A percentile compares a stretch with the other conserved stretches of the same genome.
These are phyloP conservation scores for Globisporangium cystogenes DNA, from an alignment of 352 stramenopile genomes.

Conservation along the genomic window DNA sequence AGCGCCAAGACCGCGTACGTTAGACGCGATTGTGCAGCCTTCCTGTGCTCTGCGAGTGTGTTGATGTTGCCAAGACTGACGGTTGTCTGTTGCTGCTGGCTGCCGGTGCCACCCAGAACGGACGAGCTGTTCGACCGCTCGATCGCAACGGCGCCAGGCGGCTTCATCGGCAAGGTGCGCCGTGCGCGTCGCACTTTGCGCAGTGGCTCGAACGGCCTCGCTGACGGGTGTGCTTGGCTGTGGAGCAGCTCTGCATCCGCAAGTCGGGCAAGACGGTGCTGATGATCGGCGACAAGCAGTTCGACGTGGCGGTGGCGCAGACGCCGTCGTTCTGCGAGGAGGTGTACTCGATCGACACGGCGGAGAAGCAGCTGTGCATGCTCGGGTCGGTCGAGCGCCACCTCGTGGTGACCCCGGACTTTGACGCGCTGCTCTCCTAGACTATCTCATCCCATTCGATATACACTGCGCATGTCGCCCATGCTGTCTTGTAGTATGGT, in stretches of 20 bases:
- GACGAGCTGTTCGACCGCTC: conserved; percentile 68
- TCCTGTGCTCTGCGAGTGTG: neutral
- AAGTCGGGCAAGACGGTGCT: conserved; percentile 84
- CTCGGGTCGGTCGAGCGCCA: conserved; percentile 71
- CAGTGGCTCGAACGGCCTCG: neutral
- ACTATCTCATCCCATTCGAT: neutral
- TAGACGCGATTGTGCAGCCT: too few relatives aligned
- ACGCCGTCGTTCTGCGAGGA: conserved; percentile 82
- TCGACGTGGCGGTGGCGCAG: conserved; percentile 72
- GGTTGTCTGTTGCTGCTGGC: neutral
- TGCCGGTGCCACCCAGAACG: conserved; percentile 20
- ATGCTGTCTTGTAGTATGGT: too few relatives aligned
- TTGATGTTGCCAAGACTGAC: neutral
- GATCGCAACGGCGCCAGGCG: conserved; percentile 57
- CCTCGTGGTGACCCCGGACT: conserved; percentile 83
- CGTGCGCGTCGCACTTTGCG: neutral
- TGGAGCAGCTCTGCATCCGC: conserved; percentile 64
- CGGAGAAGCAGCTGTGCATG: conserved; percentile 70
- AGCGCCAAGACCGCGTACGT: neutral
- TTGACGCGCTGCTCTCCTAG: conserved; percentile 75
- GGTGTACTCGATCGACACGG: conserved; percentile 72
- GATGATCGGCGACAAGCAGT: conserved; percentile 83
- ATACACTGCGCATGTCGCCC: neutral
- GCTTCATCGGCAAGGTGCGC: conserved; percentile 76
- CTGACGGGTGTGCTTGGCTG: neutral